Evolutionary conservation across 768 basidiomycete genomes (phyloP).

Genomic region (Ramaria sp.): DNA sequence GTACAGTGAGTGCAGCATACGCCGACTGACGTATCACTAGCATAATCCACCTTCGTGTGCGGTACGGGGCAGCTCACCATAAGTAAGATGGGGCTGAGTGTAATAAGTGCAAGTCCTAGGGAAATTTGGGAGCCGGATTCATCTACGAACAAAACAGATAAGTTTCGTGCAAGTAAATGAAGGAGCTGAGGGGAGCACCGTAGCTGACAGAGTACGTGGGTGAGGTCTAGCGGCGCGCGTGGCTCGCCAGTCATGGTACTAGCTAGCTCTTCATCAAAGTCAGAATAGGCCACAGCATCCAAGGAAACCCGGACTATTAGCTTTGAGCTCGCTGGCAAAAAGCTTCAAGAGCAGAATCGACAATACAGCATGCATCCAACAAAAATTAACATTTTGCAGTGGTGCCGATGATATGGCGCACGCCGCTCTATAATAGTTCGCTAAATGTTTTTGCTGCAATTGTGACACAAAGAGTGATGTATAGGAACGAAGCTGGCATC

Average conservation of each 20-base stretch:
- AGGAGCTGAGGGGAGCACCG: neutral
- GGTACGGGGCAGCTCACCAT: slow-evolving; percentile 36
- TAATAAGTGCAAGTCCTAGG: slow-evolving; percentile 47
- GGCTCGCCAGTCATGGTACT: slow-evolving; percentile 6
- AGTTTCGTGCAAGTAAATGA: neutral
- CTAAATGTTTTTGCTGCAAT: too few relatives aligned
- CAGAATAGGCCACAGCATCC: neutral
- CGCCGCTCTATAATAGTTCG: too few relatives aligned
- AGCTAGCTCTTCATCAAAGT: neutral
- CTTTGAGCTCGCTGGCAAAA: too few relatives aligned
- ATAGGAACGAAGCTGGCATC: too few relatives aligned
- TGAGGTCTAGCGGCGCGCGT: slow-evolving; percentile 47
- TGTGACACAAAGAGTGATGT: too few relatives aligned
- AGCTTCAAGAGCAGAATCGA: too few relatives aligned
- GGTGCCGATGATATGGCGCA: too few relatives aligned
- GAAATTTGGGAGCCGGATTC: slow-evolving; percentile 53
- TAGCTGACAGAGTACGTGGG: slow-evolving; percentile 55
- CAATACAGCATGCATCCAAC: too few relatives aligned
- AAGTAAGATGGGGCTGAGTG: slow-evolving; percentile 58
- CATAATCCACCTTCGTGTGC: neutral
- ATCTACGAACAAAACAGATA: slow-evolving; percentile 28
- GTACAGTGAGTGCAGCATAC: slow-evolving; percentile 63
- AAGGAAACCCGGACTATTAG: too few relatives aligned
- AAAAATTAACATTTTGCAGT: too few relatives aligned
- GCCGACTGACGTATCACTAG: slow-evolving; percentile 46